phyloP scores from a whole-genome alignment of 2,329 filamentous ascomycete species.

The Fusarium zealandicum region DNA sequence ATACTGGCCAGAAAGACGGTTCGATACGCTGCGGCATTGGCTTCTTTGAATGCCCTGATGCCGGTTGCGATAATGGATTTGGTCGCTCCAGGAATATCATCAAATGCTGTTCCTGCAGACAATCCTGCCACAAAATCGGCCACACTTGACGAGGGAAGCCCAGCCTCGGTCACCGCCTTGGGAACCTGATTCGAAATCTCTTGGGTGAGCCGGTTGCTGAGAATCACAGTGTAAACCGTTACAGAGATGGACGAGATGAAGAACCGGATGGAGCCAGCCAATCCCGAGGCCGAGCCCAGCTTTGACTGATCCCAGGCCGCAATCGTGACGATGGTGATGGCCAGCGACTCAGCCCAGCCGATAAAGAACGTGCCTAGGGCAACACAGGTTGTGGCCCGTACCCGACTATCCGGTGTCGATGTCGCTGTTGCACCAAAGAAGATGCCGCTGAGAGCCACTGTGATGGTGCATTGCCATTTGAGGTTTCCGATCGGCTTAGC shows the following conservation, averaged over 20 bases:
- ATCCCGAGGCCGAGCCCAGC: conserved; percentile 46
- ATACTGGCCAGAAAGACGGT: conserved; percentile 48
- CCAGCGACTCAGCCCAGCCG: conserved; percentile 47
- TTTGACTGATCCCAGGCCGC: conserved; percentile 46
- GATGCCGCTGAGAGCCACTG: conserved; percentile 40
- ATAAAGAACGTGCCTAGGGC: conserved; percentile 46
- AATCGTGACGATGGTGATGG: conserved; percentile 47
- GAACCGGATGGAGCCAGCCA: conserved; percentile 49
- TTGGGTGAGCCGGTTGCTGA: conserved; percentile 44
- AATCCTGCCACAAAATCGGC: conserved; percentile 46
- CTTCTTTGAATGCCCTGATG: conserved; percentile 42
- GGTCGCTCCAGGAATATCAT: conserved; percentile 43
- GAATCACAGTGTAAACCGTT: conserved; percentile 46
- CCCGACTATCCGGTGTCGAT: conserved; percentile 39
- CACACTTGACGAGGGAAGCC: conserved; percentile 47
- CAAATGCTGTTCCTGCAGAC: conserved; percentile 39
- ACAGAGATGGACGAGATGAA: conserved; percentile 45
- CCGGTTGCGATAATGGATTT: conserved; percentile 42
- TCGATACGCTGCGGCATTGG: conserved; percentile 46
- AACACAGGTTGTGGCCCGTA: conserved; percentile 40
- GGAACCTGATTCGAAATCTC: conserved; percentile 44
- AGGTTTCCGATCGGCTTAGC: conserved; percentile 41
- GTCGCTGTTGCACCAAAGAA: conserved; percentile 44
- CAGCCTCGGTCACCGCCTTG: conserved; percentile 46
- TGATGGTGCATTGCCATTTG: conserved; percentile 45